Percentiles rank a stretch among this genome's conserved stretches.
Conservation (phyloP, 2,329 filamentous ascomycete genomes). For the Kalmusia sp. region DNA sequence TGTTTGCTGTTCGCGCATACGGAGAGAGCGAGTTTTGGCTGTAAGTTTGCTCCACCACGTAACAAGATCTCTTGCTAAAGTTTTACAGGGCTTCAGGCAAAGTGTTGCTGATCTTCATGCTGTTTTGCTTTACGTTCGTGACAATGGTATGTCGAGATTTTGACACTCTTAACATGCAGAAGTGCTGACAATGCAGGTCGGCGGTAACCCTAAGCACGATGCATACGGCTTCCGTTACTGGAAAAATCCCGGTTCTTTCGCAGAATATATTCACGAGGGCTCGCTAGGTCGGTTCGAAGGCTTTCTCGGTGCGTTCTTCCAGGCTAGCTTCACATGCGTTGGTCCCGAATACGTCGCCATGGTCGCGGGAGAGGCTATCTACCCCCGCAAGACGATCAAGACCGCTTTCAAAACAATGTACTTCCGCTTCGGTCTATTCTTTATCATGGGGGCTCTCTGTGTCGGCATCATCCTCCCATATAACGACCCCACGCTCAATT, state of each 20-base stretch:
- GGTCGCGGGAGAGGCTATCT: slow-evolving; percentile 69
- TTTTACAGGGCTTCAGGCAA: slow-evolving; percentile 36
- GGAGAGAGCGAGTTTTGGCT: slow-evolving; percentile 49
- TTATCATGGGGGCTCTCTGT: slow-evolving; percentile 55
- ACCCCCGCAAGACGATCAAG: slow-evolving; percentile 70
- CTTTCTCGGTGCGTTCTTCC: slow-evolving; percentile 61
- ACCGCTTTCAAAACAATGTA: slow-evolving; percentile 58
- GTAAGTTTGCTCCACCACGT: slow-evolving; percentile 1
- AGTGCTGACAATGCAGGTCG: slow-evolving; percentile 20
- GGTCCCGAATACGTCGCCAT: slow-evolving; percentile 64
- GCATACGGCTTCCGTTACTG: slow-evolving; percentile 49
- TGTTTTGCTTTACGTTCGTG: slow-evolving; percentile 49
- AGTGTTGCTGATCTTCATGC: slow-evolving; percentile 47
- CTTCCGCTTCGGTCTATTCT: slow-evolving; percentile 53
- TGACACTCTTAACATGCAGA: background rate
- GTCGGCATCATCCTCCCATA: slow-evolving; percentile 61
- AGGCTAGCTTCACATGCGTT: slow-evolving; percentile 50
- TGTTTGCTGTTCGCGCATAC: slow-evolving; percentile 48
- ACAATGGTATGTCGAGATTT: slow-evolving; percentile 29
- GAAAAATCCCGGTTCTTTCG: slow-evolving; percentile 38
- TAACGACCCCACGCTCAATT: slow-evolving; percentile 73
- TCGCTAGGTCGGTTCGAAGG: slow-evolving; percentile 66
- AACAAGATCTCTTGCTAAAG: background rate
- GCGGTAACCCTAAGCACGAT: slow-evolving; percentile 46
- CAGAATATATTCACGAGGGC: slow-evolving; percentile 47